Percentiles rank a stretch among this genome's conserved stretches.
Conservation (phyloP, 495 filamentous ascomycete species). For the Choiromyces venosus region DNA sequence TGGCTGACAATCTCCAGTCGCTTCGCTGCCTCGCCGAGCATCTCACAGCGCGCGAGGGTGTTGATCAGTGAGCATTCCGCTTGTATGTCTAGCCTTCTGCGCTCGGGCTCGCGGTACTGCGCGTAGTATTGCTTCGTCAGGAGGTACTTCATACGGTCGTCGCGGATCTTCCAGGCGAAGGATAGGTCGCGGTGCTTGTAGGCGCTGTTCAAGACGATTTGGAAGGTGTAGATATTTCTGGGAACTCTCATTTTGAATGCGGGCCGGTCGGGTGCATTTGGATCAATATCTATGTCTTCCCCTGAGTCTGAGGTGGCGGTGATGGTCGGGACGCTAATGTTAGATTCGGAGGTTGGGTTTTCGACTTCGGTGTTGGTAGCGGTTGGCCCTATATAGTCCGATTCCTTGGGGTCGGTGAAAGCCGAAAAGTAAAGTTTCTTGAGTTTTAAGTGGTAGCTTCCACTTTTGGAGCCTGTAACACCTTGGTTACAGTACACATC, state of each 20-base stretch:
- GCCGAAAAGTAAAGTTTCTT: neutral
- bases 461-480: too few species aligned
- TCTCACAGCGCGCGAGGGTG: conserved; percentile 25
- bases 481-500: conserved; percentile 29
- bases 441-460: neutral
- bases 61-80: conserved; percentile 32
- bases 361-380: neutral
- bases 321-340: neutral
- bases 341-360: neutral
- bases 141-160: conserved; percentile 23
- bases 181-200: conserved; percentile 21
- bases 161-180: conserved; percentile 29
- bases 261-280: neutral
- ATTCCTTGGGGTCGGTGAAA: neutral
- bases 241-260: conserved; percentile 7
- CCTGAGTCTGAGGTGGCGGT: neutral
- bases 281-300: neutral
- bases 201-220: conserved; percentile 22
- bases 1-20: conserved; percentile 19
- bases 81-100: conserved; percentile 26
- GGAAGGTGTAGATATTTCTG: conserved; percentile 37
- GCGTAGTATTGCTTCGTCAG: conserved; percentile 26
- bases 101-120: conserved; percentile 15
- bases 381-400: neutral
- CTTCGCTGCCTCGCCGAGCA: conserved; percentile 35